Evolutionary conservation across 73 alveolate species (phyloP).

Genomic region (Paramecium sexaurelia): DNA sequence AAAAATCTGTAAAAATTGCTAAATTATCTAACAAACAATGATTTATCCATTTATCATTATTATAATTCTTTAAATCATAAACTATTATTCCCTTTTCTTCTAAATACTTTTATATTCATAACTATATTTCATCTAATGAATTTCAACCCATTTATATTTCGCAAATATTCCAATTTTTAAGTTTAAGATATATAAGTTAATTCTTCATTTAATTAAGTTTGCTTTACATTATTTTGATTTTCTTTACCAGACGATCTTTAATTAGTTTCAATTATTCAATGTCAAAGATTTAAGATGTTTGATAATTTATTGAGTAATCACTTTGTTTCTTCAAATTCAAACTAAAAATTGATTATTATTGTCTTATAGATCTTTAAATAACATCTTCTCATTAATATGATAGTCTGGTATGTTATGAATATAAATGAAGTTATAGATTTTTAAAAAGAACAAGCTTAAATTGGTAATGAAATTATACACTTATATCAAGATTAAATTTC

Average conservation of each 20-base stretch:
- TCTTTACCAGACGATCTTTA: background rate
- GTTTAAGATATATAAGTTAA: background rate
- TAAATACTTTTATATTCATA: no score
- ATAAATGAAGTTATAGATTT: background rate
- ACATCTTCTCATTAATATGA: background rate
- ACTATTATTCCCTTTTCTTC: no score
- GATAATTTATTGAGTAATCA: background rate
- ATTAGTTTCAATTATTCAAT: background rate
- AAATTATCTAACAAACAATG: background rate
- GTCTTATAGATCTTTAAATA: background rate
- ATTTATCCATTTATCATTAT: background rate
- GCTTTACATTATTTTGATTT: background rate
- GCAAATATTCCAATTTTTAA: no score
- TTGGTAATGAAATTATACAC: background rate
- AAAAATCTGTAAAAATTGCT: slow-evolving; percentile 31
- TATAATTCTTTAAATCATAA: background rate
- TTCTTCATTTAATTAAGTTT: background rate
- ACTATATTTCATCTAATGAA: no score
- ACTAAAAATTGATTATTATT: background rate
- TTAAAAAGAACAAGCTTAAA: background rate
- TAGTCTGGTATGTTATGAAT: background rate
- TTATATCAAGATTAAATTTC: background rate
- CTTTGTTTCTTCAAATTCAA: background rate
- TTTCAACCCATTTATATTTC: background rate
- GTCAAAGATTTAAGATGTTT: background rate